These are phyloP conservation scores for Zygosaccharomyces lentus DNA, from an alignment of 805 yeast species.

Conservation along the genomic window DNA sequence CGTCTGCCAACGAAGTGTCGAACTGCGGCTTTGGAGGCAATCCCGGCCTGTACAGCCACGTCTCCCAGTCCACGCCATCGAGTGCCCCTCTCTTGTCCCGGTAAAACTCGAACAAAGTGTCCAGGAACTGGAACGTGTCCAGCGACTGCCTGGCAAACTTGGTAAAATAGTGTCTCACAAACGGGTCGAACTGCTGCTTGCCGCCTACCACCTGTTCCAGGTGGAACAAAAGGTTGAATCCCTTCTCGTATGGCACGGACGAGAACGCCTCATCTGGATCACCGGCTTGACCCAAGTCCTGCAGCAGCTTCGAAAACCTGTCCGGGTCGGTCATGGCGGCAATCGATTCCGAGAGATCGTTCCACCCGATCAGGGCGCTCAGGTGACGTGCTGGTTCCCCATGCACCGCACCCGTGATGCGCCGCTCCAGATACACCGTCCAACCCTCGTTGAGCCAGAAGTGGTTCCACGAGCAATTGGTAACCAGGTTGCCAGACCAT, in stretches of 20 bases:
- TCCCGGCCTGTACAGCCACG: slow-evolving; percentile 79
- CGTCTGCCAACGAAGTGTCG: slow-evolving; percentile 72
- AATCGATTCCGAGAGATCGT: slow-evolving; percentile 64
- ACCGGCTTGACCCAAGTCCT: slow-evolving; percentile 59
- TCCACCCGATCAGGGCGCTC: slow-evolving; percentile 85
- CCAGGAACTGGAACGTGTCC: slow-evolving; percentile 78
- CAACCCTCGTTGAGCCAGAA: slow-evolving; percentile 96
- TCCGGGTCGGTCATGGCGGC: slow-evolving; percentile 54
- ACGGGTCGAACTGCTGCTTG: slow-evolving; percentile 62
- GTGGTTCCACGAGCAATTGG: slow-evolving; percentile 89
- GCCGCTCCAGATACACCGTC: slow-evolving; percentile 88
- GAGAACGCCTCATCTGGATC: slow-evolving; percentile 92
- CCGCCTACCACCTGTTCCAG: slow-evolving; percentile 71
- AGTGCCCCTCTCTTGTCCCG: slow-evolving; percentile 45
- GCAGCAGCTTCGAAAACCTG: slow-evolving; percentile 61
- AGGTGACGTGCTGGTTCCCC: slow-evolving; percentile 78
- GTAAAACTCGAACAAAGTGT: slow-evolving; percentile 65
- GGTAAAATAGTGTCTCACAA: slow-evolving; percentile 70
- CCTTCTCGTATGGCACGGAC: slow-evolving; percentile 87
- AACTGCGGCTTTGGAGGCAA: slow-evolving; percentile 85
- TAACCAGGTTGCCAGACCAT: slow-evolving; percentile 89
- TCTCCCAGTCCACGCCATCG: slow-evolving; percentile 75
- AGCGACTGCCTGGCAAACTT: slow-evolving; percentile 66
- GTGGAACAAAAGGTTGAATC: slow-evolving; percentile 71
- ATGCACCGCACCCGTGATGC: slow-evolving; percentile 72